Percentiles rank a stretch among this genome's conserved stretches.
Evolutionary conservation across 2,329 filamentous ascomycete species (phyloP).

Genomic region (Chaetomium strumarium): DNA sequence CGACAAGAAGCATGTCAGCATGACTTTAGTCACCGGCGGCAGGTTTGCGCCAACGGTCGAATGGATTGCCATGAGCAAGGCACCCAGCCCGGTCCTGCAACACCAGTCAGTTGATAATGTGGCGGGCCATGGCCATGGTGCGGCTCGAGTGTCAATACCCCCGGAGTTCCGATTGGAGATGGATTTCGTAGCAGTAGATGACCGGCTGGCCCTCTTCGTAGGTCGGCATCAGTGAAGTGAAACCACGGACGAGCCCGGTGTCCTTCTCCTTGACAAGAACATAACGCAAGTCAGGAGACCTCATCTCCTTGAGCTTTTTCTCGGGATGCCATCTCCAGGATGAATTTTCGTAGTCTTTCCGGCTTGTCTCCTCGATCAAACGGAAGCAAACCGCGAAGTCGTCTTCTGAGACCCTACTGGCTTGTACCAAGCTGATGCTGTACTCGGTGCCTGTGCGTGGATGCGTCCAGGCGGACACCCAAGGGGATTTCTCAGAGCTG

Average conservation of each 20-base stretch:
- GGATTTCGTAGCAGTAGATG: constrained; percentile 75
- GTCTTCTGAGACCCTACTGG: constrained; percentile 34
- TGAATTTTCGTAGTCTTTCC: constrained; percentile 57
- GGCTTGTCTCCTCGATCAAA: constrained; percentile 59
- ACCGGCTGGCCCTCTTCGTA: constrained; percentile 61
- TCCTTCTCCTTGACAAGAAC: constrained; percentile 47
- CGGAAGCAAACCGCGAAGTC: constrained; percentile 50
- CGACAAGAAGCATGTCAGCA: constrained; percentile 66
- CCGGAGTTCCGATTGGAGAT: constrained; percentile 52
- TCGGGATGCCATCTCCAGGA: constrained; percentile 56
- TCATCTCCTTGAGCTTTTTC: constrained; percentile 63
- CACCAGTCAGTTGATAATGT: constrained; percentile 7
- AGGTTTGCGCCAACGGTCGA: constrained; percentile 49
- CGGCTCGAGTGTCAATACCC: constrained; percentile 36
- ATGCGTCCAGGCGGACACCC: constrained; percentile 43
- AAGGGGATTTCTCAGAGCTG: constrained; percentile 14
- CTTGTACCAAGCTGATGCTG: constrained; percentile 38
- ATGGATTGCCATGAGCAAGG: constrained; percentile 51
- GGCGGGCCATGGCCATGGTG: neutral
- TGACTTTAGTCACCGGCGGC: constrained; percentile 55
- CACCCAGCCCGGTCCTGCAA: constrained; percentile 56
- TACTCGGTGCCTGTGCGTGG: constrained; percentile 39
- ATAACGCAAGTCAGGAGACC: constrained; percentile 60
- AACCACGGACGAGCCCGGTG: constrained; percentile 39
- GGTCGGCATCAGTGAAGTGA: constrained; percentile 67